Base-by-base conservation (phyloP, 2,329 filamentous ascomycete genomes). In the Sporothrix pallida region DNA sequence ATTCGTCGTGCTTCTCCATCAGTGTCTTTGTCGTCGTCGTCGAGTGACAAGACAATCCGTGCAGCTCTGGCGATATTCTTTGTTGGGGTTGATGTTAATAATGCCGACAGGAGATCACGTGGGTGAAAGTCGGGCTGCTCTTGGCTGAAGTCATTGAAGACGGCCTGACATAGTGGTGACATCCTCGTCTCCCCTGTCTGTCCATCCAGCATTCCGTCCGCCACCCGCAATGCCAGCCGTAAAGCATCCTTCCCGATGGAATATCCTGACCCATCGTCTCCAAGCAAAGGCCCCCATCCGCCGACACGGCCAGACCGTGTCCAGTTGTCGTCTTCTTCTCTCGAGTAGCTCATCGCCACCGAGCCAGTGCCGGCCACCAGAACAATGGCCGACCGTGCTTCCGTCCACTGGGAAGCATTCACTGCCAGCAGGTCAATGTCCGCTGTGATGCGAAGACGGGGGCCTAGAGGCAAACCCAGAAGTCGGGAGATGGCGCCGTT, bases 361-460 rank as follows among this genome's bases (percentile, higher is more conserved):
- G 82, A 83, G 0, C 84, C 83, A 0, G 84, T 85, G 0, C 84
- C 84, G 12, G 83, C 83, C 5, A 85, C 80, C 5, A 85, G 76
- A 1, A 83, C 81, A 52, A 83, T 76, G 2, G 76, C 78, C 0
- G 80, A 79, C 48, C 72, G 13, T 2, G 75, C 58, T 73, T 77
- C 37, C 3, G 31, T 3, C 54, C 73, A 48, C 48, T 23, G 8
- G 0, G 76, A 54, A 4, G 73, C 73, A 10, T 80, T 74, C 1
- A 80, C 78, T 5, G 81, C 78, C 1, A 85, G 76, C 0, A 84
- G 78, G 56, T 83, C 81, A 17, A 84, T 82, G 73, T 85, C 83
- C 26, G 81, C 81, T 0, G 82, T 81, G 2, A 84, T 73, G 10
- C 70, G 79, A 4, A 84, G 70, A 0, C 74, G 72, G 0, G 70